Evolutionary conservation across 163 green algal genomes (phyloP).

Genomic region (Scenedesmus sp.): DNA sequence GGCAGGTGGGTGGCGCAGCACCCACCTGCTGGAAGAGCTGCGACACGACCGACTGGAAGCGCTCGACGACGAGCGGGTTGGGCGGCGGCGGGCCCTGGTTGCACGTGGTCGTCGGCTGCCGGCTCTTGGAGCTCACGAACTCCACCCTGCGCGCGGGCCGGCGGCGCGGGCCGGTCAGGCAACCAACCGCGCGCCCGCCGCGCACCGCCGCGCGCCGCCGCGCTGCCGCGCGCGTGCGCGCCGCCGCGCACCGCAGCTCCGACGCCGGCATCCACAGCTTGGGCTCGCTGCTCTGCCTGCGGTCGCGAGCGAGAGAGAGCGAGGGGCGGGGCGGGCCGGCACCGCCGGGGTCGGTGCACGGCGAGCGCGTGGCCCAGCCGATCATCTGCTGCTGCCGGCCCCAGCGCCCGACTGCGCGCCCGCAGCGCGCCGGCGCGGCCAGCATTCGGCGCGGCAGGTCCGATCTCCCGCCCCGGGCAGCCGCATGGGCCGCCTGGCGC

Average conservation of each 20-base stretch:
- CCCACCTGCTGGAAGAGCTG: conserved; percentile 90
- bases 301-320: too few species aligned
- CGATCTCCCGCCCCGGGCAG: too few species aligned
- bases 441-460: too few species aligned
- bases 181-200: not conserved
- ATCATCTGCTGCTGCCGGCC: too few species aligned
- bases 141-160: conserved; percentile 52
- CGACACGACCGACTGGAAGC: conserved; percentile 97
- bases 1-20: not conserved
- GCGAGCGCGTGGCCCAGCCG: too few species aligned
- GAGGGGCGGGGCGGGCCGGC: too few species aligned
- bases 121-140: conserved; percentile 56
- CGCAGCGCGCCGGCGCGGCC: too few species aligned
- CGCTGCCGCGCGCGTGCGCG: not conserved
- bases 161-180: not conserved
- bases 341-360: too few species aligned
- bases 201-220: too few species aligned
- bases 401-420: too few species aligned
- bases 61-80: conserved; percentile 94
- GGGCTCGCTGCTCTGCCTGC: conserved; percentile 34
- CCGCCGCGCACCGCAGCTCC: conserved; percentile 49
- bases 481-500: too few species aligned
- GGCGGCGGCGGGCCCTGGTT: conserved; percentile 85
- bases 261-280: conserved; percentile 56
- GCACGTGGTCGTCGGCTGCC: conserved; percentile 57